Evolutionary conservation across 495 filamentous ascomycete genomes (phyloP).

Genomic region (Aspergillus wentii): DNA sequence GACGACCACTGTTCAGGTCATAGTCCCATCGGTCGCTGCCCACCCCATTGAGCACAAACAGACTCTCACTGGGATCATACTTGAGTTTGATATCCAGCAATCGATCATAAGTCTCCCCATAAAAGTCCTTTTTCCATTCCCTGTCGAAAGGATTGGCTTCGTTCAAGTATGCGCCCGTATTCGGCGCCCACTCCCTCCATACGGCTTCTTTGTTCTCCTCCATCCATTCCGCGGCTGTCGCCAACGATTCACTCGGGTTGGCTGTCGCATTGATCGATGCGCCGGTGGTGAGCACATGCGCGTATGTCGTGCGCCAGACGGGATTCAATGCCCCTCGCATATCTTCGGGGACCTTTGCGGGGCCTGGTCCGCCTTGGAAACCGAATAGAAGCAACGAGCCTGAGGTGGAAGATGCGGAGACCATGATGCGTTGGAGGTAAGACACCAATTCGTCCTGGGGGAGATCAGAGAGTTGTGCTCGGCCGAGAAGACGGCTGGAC

Average conservation of each 20-base stretch:
- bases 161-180: conserved; percentile 21
- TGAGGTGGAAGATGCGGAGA: conserved; percentile 1
- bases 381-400: conserved; percentile 15
- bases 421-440: conserved; percentile 4
- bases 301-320: conserved; percentile 16
- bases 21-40: conserved; percentile 21
- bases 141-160: conserved; percentile 47
- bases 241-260: neutral
- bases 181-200: conserved; percentile 21
- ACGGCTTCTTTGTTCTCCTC: conserved; percentile 12
- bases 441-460: neutral
- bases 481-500: conserved; percentile 17
- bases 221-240: conserved; percentile 5
- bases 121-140: conserved; percentile 56
- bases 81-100: conserved; percentile 43
- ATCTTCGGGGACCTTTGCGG: conserved; percentile 2
- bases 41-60: conserved; percentile 29
- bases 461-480: conserved; percentile 15
- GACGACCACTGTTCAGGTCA: conserved; percentile 13
- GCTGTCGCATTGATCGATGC: conserved; percentile 7
- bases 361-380: conserved; percentile 15
- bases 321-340: conserved; percentile 11
- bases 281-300: conserved; percentile 11
- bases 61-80: conserved; percentile 44
- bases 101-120: conserved; percentile 44